Evolutionary conservation across 192 early-diverging fungal genomes (phyloP).

Genomic region (Gaertneriomyces sp.): DNA sequence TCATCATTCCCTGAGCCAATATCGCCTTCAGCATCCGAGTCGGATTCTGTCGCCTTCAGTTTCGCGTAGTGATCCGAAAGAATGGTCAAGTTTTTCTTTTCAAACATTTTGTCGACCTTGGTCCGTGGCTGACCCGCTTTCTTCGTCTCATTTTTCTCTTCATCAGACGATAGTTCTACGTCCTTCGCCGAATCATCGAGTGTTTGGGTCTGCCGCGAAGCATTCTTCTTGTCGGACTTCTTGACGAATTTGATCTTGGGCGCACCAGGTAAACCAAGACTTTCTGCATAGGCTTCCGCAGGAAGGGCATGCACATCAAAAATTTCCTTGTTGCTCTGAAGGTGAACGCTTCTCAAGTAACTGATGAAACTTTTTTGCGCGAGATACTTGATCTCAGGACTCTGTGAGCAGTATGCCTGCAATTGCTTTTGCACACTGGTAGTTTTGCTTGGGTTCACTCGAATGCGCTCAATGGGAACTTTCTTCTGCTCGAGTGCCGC

Average conservation of each 20-base stretch:
- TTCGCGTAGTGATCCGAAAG: conserved; percentile 89
- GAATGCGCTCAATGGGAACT: conserved; percentile 87
- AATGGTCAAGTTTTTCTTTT: conserved; percentile 84
- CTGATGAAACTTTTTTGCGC: conserved; percentile 95
- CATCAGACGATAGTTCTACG: conserved; percentile 18
- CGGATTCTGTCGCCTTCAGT: conserved; percentile 59
- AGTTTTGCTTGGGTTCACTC: conserved; percentile 78
- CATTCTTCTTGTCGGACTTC: conserved; percentile 60
- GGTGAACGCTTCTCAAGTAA: conserved; percentile 87
- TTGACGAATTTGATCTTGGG: conserved; percentile 92
- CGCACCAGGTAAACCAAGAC: conserved; percentile 89
- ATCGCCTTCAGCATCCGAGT: conserved; percentile 13
- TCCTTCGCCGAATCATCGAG: not conserved
- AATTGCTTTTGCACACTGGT: conserved; percentile 76
- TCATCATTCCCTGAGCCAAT: conserved; percentile 58
- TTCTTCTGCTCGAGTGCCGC: conserved; percentile 65
- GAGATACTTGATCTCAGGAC: conserved; percentile 93
- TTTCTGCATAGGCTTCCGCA: conserved; percentile 78
- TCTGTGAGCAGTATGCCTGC: conserved; percentile 86
- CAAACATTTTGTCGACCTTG: conserved; percentile 90
- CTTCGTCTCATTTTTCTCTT: conserved; percentile 7
- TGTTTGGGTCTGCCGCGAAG: conserved; percentile 45
- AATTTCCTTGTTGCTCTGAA: conserved; percentile 86
- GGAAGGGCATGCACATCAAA: conserved; percentile 88
- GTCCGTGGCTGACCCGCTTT: conserved; percentile 51